Evolutionary conservation across 192 early-diverging fungal genomes (phyloP), one percentile per base, ranked within the genome.

Genomic region (Linnemannia hyalina): DNA sequence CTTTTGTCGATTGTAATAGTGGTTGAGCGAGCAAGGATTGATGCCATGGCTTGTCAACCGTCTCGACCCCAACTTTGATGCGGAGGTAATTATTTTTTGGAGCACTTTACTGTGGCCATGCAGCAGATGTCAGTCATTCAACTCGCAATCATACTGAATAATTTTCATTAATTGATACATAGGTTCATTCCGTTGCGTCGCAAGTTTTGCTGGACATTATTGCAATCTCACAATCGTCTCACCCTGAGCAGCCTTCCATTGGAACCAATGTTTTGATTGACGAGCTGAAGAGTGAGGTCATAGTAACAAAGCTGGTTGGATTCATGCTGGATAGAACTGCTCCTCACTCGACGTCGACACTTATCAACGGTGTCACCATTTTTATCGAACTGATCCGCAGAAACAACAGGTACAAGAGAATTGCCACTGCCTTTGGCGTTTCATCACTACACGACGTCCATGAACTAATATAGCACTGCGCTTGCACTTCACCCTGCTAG

Each of bases 381-480:
- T 95, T 99, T 81, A 97, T 99, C 80, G 98, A 99, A 89, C 91
- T 99, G 26, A 97, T 99, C 88, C 93, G 98, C 77, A 94, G 97
- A 80, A 98, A 98, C 88, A 98, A 97, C 93, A 95, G 93, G 94
- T 95, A 84, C 29, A 23, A 69, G 26, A 42, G 13, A 18, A 52
- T 18, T 20, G 18, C 20, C 13, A 54, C 10, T 8, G 57, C 38
- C 3, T 3, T 40, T 11, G 47, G 7, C 5, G 4, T 40, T 23
- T 60, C 15, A 16, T 11, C n/a, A 54, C 16, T 26, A 35, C 2
- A 16, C 38, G n/a, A 41, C 49, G 10, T n/a, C 16, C 32, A 2
- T 46, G 7, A 29, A 22, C n/a, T 20, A 42, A 52, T 60, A 41
- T 29, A 2, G 2, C 18, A 1, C 23, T 20, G 8, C 15, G 5